Evolutionary conservation across 1,139 yeast species (phyloP), one percentile per base, ranked within the genome.

Genomic region (Kodamaea arcana): DNA sequence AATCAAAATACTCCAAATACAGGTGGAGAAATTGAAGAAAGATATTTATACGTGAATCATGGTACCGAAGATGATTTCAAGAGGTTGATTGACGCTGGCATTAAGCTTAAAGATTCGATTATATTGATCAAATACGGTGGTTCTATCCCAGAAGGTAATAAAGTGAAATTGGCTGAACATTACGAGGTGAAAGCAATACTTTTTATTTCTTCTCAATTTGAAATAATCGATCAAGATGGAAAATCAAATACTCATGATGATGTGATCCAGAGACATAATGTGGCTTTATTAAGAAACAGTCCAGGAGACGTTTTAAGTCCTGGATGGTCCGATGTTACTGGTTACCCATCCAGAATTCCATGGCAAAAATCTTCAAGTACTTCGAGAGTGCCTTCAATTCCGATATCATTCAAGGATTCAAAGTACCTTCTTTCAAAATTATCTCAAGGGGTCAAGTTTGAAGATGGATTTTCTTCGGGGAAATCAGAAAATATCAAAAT

Each of bases 261-360:
- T 30, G 66, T 77, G 0, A 75, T 83, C 18, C 82, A 81, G 51
- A 72, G 78, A 39, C 72, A 72, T 17, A 72, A 84, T 39, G 84
- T 83, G 3, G 94, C 83, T 0, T 65, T 80, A 25, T 67, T 83
- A 0, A 78, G 85, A 38, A 62, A 67, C 39, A 73, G 77, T 39
- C 78, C 94, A 0, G 97, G 97, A 2, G 94, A 87, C 54, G 74
- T 86, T 3, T 57, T 85, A 15, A 73, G 83, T 1, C 94, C 95
- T 0, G 95, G 94, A 0, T 81, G 85, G 82, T 65, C 83, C 1
- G 63, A 81, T 2, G 60, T 65, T n/a, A 66, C 62, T 14, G 41
- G 38, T 7, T 60, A 56, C 40, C 60, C 55, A 4, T 48, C 62
- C 10, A 59, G 69, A 32, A 50, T 65, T 14, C 54, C 65, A 7